A percentile compares a stretch with the other conserved stretches of the same genome.
Evolutionary conservation across 2,329 filamentous ascomycete genomes (phyloP).

Genomic region (Leptographium flavum): DNA sequence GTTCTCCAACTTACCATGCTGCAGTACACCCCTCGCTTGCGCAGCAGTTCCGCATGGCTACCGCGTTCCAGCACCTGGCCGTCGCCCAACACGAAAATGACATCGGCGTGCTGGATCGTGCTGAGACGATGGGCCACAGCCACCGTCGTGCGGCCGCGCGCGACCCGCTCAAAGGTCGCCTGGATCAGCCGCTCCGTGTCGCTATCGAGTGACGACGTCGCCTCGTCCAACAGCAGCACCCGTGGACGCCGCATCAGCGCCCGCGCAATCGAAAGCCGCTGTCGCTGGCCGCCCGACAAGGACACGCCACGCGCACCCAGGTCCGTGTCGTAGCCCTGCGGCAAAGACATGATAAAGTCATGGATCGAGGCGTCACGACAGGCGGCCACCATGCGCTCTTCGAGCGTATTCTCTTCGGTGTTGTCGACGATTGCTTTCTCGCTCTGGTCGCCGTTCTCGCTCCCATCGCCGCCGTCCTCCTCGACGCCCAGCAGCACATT

Average conservation of each 20-base stretch:
- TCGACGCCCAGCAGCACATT: conserved; percentile 54
- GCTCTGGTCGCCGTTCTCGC: too few species aligned
- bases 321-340: conserved; percentile 52
- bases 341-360: conserved; percentile 54
- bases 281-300: conserved; percentile 41
- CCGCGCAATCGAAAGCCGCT: conserved; percentile 40
- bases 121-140: conserved; percentile 59
- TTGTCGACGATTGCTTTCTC: too few species aligned
- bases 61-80: conserved; percentile 43
- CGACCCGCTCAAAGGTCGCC: conserved; percentile 49
- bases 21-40: conserved; percentile 39
- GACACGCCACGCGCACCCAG: conserved; percentile 53
- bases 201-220: conserved; percentile 43
- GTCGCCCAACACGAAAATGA: conserved; percentile 45
- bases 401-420: conserved; percentile 30
- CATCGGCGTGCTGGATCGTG: conserved; percentile 10
- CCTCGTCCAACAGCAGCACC: conserved; percentile 43
- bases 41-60: conserved; percentile 35
- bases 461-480: conserved; percentile 22
- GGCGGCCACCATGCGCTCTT: conserved; percentile 35
- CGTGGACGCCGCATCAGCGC: conserved; percentile 37
- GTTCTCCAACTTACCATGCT: conserved; percentile 33
- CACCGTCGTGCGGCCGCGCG: conserved; percentile 47
- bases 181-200: conserved; percentile 49
- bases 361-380: conserved; percentile 53